Conservation (phyloP, 163 green algal genomes). For the Chlorella variabilis region DNA sequence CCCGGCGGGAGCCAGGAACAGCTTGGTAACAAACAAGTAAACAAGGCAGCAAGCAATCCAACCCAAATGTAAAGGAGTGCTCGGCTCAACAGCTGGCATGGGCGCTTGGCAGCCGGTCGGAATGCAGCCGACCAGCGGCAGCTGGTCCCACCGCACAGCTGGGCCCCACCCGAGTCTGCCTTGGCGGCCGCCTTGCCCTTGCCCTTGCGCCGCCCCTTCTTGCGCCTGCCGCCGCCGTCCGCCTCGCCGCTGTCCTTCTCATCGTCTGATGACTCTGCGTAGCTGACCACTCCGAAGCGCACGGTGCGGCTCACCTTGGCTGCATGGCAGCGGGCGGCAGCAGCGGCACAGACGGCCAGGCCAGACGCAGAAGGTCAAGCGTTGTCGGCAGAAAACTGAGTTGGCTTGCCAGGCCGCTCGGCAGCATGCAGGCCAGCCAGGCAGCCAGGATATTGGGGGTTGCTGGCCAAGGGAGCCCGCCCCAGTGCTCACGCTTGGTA, state of each 20-base stretch:
- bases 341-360: neutral
- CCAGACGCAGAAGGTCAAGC: too few species aligned
- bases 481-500: neutral
- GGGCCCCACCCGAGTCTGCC: neutral
- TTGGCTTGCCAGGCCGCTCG: too few species aligned
- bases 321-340: neutral
- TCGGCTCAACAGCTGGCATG: too few species aligned
- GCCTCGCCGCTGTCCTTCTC: neutral
- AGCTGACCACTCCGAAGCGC: neutral
- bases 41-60: neutral
- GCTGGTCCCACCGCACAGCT: too few species aligned
- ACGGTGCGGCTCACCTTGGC: constrained; percentile 2
- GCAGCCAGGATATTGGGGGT: too few species aligned
- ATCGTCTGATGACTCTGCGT: neutral
- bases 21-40: neutral
- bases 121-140: too few species aligned
- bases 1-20: too few species aligned
- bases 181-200: neutral
- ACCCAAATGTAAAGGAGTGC: too few species aligned
- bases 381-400: too few species aligned
- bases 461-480: neutral
- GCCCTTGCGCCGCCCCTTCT: neutral
- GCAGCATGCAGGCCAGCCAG: too few species aligned
- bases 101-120: too few species aligned
- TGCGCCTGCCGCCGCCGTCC: neutral